Evolutionary conservation across 108 stramenopile species (phyloP).

Genomic region (Epipyxis sp.): DNA sequence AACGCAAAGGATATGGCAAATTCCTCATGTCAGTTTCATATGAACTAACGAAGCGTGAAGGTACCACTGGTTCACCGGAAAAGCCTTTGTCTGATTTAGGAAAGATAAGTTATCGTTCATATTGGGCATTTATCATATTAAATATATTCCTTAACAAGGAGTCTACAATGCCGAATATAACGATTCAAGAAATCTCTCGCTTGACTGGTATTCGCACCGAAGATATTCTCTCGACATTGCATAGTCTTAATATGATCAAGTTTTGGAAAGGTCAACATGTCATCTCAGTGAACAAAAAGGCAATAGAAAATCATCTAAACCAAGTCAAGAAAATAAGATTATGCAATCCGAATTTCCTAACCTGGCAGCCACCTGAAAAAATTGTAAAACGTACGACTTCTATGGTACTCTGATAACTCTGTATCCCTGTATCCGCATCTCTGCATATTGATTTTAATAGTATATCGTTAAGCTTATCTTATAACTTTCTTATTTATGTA

Average conservation of each 20-base stretch:
- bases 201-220: slow-evolving; percentile 88
- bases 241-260: slow-evolving; percentile 81
- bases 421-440: too few species aligned
- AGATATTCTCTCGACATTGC: slow-evolving; percentile 91
- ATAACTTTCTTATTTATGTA: too few species aligned
- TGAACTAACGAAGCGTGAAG: slow-evolving; percentile 62
- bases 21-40: slow-evolving; percentile 93
- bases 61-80: slow-evolving; percentile 82
- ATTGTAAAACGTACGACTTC: background rate
- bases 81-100: slow-evolving; percentile 98
- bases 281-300: slow-evolving; percentile 37
- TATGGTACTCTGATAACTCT: too few species aligned
- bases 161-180: slow-evolving; percentile 39
- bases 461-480: too few species aligned
- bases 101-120: slow-evolving; percentile 89
- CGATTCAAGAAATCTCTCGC: slow-evolving; percentile 72
- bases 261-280: slow-evolving; percentile 99
- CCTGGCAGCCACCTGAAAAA: slow-evolving; percentile 40
- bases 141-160: slow-evolving; percentile 45
- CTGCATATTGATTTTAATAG: too few species aligned
- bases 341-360: slow-evolving; percentile 48
- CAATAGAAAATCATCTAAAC: slow-evolving; percentile 37
- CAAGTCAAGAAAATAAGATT: slow-evolving; percentile 44
- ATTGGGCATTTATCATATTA: slow-evolving; percentile 75
- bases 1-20: slow-evolving; percentile 95